Evolutionary conservation across 768 basidiomycete genomes (phyloP), one percentile per base, ranked within the genome.

Genomic region (Russula sp.): DNA sequence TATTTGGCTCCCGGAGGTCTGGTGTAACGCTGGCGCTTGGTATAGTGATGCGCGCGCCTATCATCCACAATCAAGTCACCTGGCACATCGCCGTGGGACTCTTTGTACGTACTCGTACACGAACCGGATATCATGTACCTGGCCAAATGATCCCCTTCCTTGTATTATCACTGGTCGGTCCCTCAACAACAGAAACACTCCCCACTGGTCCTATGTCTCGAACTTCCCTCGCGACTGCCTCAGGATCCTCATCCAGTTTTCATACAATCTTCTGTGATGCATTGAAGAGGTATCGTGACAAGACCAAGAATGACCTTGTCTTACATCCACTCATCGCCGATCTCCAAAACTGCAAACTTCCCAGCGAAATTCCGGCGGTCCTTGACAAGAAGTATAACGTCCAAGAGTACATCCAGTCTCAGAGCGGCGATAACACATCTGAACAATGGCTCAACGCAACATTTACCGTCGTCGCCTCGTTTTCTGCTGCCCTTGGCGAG

Each of bases 121-220:
- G 42, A 44, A 18, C 18, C 18, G 18, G 42, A 40, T 40, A 5
- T 27, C 2, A 0, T 27, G 27, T 18, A 11, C 42, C 6, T 44
- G 10, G 39, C 18, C 5, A 42, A 44, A 6, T 2, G 18, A 2
- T 16, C 42, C 42, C 16, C 18, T 37, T 37, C 35, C 35, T 44
- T 16, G 3, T 4, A 14, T 44, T n/a, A n/a, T n/a, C n/a, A n/a
- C n/a, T n/a, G n/a, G n/a, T n/a, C 39, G 10, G 14, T 40, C 35
- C 10, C 35, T 37, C 35, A 37, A 37, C 35, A 40, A 11, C 39
- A 27, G 88, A 40, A 40, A 1, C 9, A 9, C 39, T 31, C 39
- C 39, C 39, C 39, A 4, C 39, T 51, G 9, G 14, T 13, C 10
- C 4, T 6, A 47, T 37, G 47, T 48, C 44, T 14, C 31, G 32